Percentiles rank a stretch among this genome's conserved stretches.
Conservation (phyloP, 805 yeast genomes). For the Metschnikowia henanensis region DNA sequence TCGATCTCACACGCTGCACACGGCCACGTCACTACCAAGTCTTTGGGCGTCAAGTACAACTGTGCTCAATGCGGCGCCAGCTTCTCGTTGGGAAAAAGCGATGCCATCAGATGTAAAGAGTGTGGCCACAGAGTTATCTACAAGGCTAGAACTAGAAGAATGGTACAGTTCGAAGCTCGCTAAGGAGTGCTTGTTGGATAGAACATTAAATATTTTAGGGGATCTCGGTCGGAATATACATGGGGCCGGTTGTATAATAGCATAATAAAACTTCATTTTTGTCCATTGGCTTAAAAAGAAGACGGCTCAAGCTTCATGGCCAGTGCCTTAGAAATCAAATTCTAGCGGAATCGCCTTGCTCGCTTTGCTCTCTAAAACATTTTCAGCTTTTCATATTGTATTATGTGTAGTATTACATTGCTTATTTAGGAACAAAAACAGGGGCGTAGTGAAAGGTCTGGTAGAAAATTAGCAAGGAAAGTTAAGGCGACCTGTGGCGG, state of each 20-base stretch:
- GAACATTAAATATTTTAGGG: no score
- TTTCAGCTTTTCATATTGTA: background rate
- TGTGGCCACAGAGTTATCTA: slow-evolving; percentile 98
- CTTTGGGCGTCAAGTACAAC: slow-evolving; percentile 86
- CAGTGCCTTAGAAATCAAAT: no score
- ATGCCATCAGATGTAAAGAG: slow-evolving; percentile 96
- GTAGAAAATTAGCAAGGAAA: slow-evolving; percentile 1
- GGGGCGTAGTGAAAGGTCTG: slow-evolving; percentile 5
- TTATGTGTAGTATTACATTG: slow-evolving; percentile 9
- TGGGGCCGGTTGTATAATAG: slow-evolving; percentile 10
- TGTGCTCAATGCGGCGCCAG: slow-evolving; percentile 96
- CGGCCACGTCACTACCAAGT: slow-evolving; percentile 63
- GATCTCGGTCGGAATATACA: background rate
- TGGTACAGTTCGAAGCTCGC: slow-evolving; percentile 62
- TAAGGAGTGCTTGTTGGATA: slow-evolving; percentile 12
- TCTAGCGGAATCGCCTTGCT: no score
- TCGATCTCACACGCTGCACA: slow-evolving; percentile 76
- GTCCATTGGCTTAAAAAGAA: no score
- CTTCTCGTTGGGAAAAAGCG: slow-evolving; percentile 85
- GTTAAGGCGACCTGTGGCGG: background rate
- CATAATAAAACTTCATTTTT: no score
- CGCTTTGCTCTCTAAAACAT: no score
- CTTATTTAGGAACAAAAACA: slow-evolving; percentile 6
- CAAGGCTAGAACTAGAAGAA: slow-evolving; percentile 96
- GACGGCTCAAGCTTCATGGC: no score